Base-by-base conservation (phyloP, 179 eudicot genomes). In the Kewa caespitosa region DNA sequence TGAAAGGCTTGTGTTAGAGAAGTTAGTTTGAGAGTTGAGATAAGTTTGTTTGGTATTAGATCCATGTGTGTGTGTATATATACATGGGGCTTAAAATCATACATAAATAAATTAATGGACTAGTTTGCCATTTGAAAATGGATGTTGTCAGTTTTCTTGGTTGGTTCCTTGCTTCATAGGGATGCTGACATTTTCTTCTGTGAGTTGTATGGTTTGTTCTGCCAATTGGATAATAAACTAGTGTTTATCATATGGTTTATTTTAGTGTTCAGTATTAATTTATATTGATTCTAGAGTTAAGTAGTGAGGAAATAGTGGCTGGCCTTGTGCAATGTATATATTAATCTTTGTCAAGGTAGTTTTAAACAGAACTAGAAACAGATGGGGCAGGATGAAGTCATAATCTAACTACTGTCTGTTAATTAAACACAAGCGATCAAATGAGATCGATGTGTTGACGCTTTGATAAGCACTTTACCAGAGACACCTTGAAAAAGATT, bases 101-200 rank as follows among this genome's bases (percentile, higher is more conserved):
- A 38, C 43, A 33, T 64, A 33, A 11, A 23, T 33, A 27, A 33
- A 22, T 27, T n/a, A 22, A 38, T 50, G 34, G 69, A 38, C 69
- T 60, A 27, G 43, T 22, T 39, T n/a, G 36, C 67, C 27, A 38
- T 77, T 43, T 34, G 2, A 70, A 76, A 70, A 77, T n/a, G 48
- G 38, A 34, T 25, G 32, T 55, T 43, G 83, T 72, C 77, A 76
- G 33, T 65, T 76, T 76, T 64, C 74, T 76, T 30, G 25, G 75
- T 65, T 76, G 75, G 77, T 76, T 81, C 74, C 73, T 63, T 54
- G n/a, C 50, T 57, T 64, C 38, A 43, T 34, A 30, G 77, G 72
- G 74, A 76, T 52, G 46, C 67, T 59, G 65, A 72, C 77, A 46
- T 59, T 75, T 75, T 71, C 66, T 72, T 72, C 31, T 38, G 61